Evolutionary conservation across 306 rosid genomes (phyloP), one percentile per base, ranked within the genome.

Genomic region (Castanospermum australe): DNA sequence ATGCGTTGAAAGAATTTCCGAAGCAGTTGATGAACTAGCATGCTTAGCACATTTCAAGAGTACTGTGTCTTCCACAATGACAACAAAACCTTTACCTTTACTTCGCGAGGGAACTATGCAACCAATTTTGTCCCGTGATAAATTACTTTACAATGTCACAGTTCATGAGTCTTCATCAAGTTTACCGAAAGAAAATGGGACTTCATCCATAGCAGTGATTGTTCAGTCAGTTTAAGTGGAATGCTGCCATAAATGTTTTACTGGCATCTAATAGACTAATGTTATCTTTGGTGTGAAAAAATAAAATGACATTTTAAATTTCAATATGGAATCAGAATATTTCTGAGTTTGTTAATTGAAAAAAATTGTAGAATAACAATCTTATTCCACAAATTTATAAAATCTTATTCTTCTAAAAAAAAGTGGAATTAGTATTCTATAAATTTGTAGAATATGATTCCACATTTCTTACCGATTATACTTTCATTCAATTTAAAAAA

Each of bases 21-120:
- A 74, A 57, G 54, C 84, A 5, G 42, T 81, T 17, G 42, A 67
- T 17, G 81, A 66, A 32, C 74, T 81, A 4, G 74, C 74, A 36
- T 66, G 38, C 8, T n/a, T 67, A 10, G 84, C 81, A 2, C 71
- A 76, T 15, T 48, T 56, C 36, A 77, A 54, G 35, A 65, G 24
- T 48, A 32, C 1, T 14, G 50, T 75, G 15, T 66, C 30, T 22
- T 13, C 60, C 0, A 1, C 56, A 30, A 4, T 33, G 17, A 33
- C 62, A 3, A 28, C 60, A 42, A 64, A 67, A 64, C 20, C 30
- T 3, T 17, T 50, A 22, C 81, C 81, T 64, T 54, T 64, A 17
- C 21, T 1, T 64, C 81, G 55, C 20, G 81, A 76, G 47, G 81
- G 73, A 9, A 48, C 28, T 15, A 21, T 50, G 54, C 24, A 64